Conservation (phyloP, 495 filamentous ascomycete genomes). For the Daldinia bambusicola region DNA sequence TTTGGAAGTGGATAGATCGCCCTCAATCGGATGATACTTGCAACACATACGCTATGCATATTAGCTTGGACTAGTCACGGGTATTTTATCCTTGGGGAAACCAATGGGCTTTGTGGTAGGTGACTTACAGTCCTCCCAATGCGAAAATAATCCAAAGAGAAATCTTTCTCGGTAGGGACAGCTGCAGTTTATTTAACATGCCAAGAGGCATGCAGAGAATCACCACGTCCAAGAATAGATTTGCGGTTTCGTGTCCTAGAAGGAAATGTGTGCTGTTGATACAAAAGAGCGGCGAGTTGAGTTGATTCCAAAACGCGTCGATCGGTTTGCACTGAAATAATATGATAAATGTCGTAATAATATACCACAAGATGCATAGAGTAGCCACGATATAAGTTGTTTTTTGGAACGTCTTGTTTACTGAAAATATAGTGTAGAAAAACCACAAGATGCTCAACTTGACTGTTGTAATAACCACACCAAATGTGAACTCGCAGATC, state of each 20-base stretch:
- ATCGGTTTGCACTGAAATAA: background rate
- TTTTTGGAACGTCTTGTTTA: background rate
- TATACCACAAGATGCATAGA: background rate
- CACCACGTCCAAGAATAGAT: background rate
- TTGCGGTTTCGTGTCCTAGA: background rate
- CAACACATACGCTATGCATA: background rate
- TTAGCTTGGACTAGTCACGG: background rate
- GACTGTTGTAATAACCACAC: background rate
- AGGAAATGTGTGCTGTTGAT: background rate
- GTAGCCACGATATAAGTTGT: background rate
- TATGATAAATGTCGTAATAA: background rate
- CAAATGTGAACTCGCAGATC: background rate
- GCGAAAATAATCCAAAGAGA: background rate
- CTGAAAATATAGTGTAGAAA: background rate
- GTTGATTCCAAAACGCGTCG: background rate
- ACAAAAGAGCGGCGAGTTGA: background rate
- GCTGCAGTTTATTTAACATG: background rate
- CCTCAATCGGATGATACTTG: background rate
- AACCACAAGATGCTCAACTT: constrained; percentile 6
- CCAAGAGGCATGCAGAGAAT: background rate
- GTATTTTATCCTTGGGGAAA: no score
- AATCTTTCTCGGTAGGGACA: background rate
- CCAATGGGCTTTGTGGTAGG: background rate
- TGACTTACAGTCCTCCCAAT: background rate
- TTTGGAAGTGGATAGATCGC: constrained; percentile 1